These are phyloP conservation scores for Kuraishia floccosa DNA, from an alignment of 805 yeast genomes.

Conservation along the genomic window DNA sequence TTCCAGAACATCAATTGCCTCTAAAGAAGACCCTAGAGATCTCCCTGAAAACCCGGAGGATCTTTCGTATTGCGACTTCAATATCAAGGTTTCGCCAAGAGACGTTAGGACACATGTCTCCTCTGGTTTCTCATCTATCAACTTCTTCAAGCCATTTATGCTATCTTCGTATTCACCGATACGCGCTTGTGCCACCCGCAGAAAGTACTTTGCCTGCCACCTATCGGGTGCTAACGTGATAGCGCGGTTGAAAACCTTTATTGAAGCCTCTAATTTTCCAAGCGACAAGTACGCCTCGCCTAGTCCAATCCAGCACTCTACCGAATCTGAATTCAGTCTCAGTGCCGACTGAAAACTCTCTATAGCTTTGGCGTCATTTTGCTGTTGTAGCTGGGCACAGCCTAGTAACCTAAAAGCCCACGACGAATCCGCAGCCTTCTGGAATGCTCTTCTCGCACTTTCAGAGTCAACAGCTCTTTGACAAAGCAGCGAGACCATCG, in stretches of 20 bases:
- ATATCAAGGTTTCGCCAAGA: slow-evolving; percentile 44
- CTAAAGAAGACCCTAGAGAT: slow-evolving; percentile 35
- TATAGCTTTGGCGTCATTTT: slow-evolving; percentile 68
- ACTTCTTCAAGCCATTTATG: slow-evolving; percentile 27
- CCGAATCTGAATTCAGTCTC: slow-evolving; percentile 53
- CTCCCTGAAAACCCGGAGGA: slow-evolving; percentile 57
- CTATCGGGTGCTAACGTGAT: slow-evolving; percentile 37
- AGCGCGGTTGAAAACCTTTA: slow-evolving; percentile 68
- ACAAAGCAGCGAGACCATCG: slow-evolving; percentile 65
- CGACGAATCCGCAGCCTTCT: slow-evolving; percentile 23
- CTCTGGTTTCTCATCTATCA: slow-evolving; percentile 30
- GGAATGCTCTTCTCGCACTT: slow-evolving; percentile 37
- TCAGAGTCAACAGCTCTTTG: slow-evolving; percentile 55
- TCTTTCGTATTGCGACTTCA: slow-evolving; percentile 40
- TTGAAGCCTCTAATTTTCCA: slow-evolving; percentile 81
- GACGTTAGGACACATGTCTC: slow-evolving; percentile 41
- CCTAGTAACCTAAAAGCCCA: slow-evolving; percentile 94
- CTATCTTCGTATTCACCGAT: slow-evolving; percentile 61
- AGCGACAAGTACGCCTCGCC: slow-evolving; percentile 89
- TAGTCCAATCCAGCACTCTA: slow-evolving; percentile 85
- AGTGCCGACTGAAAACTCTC: slow-evolving; percentile 84
- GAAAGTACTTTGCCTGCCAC: slow-evolving; percentile 55
- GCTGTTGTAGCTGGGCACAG: slow-evolving; percentile 57
- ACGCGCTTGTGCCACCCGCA: slow-evolving; percentile 53
- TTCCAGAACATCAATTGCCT: slow-evolving; percentile 21